These are phyloP conservation scores for Boletus speciosus DNA, from an alignment of 768 basidiomycete genomes.

Conservation along the genomic window DNA sequence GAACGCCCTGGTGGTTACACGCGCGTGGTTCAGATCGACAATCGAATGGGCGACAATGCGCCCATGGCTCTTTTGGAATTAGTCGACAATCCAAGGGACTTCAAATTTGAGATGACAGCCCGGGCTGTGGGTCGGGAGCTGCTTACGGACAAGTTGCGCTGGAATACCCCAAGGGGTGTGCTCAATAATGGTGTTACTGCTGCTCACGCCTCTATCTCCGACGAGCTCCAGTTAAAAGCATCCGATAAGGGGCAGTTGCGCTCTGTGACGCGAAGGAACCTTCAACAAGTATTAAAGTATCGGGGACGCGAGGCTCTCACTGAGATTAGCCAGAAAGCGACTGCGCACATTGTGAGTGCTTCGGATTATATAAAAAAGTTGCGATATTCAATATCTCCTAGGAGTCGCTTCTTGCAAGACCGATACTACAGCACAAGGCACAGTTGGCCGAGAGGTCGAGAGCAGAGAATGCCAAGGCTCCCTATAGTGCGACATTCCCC, in stretches of 20 bases:
- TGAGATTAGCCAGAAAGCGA: conserved; percentile 54
- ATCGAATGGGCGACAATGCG: conserved; percentile 88
- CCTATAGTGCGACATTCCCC: conserved; percentile 23
- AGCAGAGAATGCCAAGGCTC: conserved; percentile 26
- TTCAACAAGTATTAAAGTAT: conserved; percentile 70
- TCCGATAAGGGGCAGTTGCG: conserved; percentile 46
- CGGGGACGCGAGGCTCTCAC: conserved; percentile 44
- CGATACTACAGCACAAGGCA: conserved; percentile 47
- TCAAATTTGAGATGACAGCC: conserved; percentile 85
- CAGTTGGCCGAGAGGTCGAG: conserved; percentile 35
- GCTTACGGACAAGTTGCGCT: conserved; percentile 51
- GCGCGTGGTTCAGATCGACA: conserved; percentile 88
- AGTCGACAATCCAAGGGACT: conserved; percentile 90
- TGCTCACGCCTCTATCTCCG: conserved; percentile 44
- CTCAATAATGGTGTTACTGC: conserved; percentile 50
- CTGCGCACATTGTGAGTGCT: conserved; percentile 60
- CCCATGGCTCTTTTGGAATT: conserved; percentile 88
- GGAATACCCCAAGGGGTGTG: conserved; percentile 41
- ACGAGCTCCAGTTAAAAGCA: conserved; percentile 42
- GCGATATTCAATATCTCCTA: conserved; percentile 27
- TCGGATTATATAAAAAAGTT: neutral
- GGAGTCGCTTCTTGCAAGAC: conserved; percentile 68
- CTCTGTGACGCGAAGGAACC: conserved; percentile 67
- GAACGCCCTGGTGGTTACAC: conserved; percentile 91
- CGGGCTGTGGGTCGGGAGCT: conserved; percentile 85